phyloP scores from a whole-genome alignment of 1,284 basidiomycete genomes.

The Gomphus bonarii region DNA sequence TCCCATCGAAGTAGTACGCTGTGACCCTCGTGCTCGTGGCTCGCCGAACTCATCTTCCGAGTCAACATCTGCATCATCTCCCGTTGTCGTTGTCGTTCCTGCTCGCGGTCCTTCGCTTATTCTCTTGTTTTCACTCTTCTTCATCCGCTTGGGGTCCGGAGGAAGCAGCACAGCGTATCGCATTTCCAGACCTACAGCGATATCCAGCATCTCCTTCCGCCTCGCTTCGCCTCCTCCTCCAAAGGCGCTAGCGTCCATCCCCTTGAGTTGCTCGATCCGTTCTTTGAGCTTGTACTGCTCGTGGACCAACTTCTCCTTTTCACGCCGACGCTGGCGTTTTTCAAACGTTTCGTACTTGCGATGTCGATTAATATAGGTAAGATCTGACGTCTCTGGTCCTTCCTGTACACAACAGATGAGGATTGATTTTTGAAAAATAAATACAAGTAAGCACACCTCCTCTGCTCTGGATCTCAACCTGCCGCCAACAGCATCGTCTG shows the following conservation, averaged over 20 bases:
- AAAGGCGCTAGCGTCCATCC: constrained; percentile 62
- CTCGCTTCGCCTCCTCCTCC: constrained; percentile 63
- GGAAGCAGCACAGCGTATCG: constrained; percentile 62
- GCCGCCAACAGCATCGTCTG: constrained; percentile 52
- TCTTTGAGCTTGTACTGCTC: constrained; percentile 87
- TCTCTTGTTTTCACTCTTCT: constrained; percentile 14
- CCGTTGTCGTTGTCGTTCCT: constrained; percentile 11
- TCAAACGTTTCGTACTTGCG: constrained; percentile 81
- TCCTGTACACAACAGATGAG: constrained; percentile 28
- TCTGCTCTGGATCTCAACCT: constrained; percentile 60
- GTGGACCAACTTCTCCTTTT: constrained; percentile 84
- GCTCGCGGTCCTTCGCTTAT: constrained; percentile 12
- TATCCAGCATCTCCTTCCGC: constrained; percentile 57
- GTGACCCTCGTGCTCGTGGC: constrained; percentile 10
- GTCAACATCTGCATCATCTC: constrained; percentile 12
- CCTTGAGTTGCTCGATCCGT: constrained; percentile 74
- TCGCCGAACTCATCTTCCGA: constrained; percentile 11
- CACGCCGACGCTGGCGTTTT: constrained; percentile 73
- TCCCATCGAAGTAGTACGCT: background rate
- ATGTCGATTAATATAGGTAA: constrained; percentile 77
- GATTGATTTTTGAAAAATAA: constrained; percentile 13
- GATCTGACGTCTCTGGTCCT: constrained; percentile 69
- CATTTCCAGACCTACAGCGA: constrained; percentile 52
- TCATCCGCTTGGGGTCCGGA: constrained; percentile 36
- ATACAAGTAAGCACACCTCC: constrained; percentile 41